Evolutionary conservation across 768 basidiomycete species (phyloP).

Genomic region (Nevesoporus exiguus): DNA sequence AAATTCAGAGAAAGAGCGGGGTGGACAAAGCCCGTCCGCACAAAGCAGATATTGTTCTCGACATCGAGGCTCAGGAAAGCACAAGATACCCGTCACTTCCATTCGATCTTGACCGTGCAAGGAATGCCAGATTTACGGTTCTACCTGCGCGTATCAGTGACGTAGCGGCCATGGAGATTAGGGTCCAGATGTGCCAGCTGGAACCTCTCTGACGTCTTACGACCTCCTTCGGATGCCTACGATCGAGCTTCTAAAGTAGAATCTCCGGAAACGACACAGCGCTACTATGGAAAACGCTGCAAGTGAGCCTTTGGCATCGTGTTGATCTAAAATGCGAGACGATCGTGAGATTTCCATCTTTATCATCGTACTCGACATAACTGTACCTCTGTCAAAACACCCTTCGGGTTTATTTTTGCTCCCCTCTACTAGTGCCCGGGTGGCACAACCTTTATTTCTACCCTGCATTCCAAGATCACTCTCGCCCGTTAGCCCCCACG

Average conservation of each 20-base stretch:
- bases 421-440: background rate
- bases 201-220: background rate
- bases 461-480: slow-evolving; percentile 1
- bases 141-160: background rate
- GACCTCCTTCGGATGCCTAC: background rate
- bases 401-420: slow-evolving; percentile 6
- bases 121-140: background rate
- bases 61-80: slow-evolving; percentile 20
- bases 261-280: background rate
- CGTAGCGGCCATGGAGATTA: background rate
- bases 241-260: background rate
- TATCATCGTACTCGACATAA: slow-evolving; percentile 9
- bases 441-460: slow-evolving; percentile 9
- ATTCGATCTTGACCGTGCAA: background rate
- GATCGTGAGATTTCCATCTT: slow-evolving; percentile 19
- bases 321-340: slow-evolving; percentile 1
- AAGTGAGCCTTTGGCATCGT: background rate
- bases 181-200: background rate
- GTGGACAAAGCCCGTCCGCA: background rate
- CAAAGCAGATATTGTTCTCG: slow-evolving; percentile 16
- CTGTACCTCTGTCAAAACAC: slow-evolving; percentile 22
- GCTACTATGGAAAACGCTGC: background rate
- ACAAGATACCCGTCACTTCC: background rate
- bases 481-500: background rate
- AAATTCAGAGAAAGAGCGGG: background rate